Evolutionary conservation across 108 stramenopile genomes (phyloP), one percentile per base, ranked within the genome.

Genomic region (Conticribra weissflogii): DNA sequence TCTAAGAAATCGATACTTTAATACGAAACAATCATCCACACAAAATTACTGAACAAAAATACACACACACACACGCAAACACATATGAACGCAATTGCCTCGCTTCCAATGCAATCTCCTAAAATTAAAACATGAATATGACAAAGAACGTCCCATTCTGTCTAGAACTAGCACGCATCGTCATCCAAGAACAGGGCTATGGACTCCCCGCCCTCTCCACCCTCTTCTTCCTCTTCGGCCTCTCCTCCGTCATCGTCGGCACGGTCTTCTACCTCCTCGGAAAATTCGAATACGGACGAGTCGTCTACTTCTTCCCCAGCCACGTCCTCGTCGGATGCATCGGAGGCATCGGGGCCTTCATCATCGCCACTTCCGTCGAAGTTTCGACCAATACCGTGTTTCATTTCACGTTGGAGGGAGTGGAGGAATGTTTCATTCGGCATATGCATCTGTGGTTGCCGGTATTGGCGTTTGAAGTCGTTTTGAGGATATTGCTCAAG

Each of bases 261-360:
- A 1, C 3, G 21, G 58, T 76, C 0, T 91, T 94, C 62, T 88
- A 81, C 28, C 9, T 68, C 12, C 67, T 90, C 28, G 93, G 93
- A 3, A 55, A 63, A 29, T 79, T 85, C 19, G 54, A 84, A 19
- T 31, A 90, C 44, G 93, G 93, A n/a, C 36, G 76, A 18, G 53
- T 90, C 8, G 83, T 90, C 8, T 86, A 91, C 76, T 91, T 72
- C 71, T 88, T 94, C 63, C 93, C 93, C 0, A 75, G 36, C 17
- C 93, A 90, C 48, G 88, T 94, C 22, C 48, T 94, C 58, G 70
- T 89, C 18, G 93, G 93, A 9, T 89, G 85, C 46, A 91, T 94
- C 54, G 87, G 86, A 1, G 93, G 93, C 3, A 88, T 93, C 66
- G 91, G 91, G 22, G 69, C 79, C n/a, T 81, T 77, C 57, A 57